Evolutionary conservation across 257 asterid genomes (phyloP), one percentile per base, ranked within the genome.

Genomic region (Petunia secreta): DNA sequence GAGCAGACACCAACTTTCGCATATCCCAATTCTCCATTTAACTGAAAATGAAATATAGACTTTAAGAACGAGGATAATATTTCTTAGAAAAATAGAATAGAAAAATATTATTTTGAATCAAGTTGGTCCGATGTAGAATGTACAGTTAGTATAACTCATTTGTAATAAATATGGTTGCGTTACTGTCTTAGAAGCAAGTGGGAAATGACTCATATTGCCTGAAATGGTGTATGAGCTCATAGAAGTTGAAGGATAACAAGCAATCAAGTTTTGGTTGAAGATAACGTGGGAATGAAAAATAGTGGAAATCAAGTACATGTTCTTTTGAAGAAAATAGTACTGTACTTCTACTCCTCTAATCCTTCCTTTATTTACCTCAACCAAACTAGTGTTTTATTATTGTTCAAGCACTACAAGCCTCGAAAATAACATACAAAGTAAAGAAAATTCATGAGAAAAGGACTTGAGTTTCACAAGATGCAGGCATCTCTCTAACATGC

Each of bases 401-500:
- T 36, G 34, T 11, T 50, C 71, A 77, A 13, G 39, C 37, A 78
- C 81, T 44, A 53, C 48, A 43, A 44, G 39, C 76, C 25, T 25
- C 1, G 76, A 37, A 69, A 69, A 69, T 37, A 44, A 14, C 62
- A 55, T 55, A 55, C 5, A 69, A 9, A 46, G 8, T 76, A 62
- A 15, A 8, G 44, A 44, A 25, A 78, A 34, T 34, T 52, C 59
- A 14, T 3, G 50, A 62, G 75, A 52, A 34, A 50, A 13, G 14
- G 48, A 78, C 25, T 62, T 62, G 57, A 60, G 54, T 9, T 6
- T 25, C 60, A 71, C 77, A 71, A 71, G 77, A 71, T 34, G 62
- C 36, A 48, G 77, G 43, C 1, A 0, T 34, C 15, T 34, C 3
- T 25, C 2, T 71, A 10, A 34, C 44, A 34, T 6, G 77, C 62